These are phyloP conservation scores for Saksenaea vasiformis DNA, from an alignment of 371 early-diverging fungal genomes.

Conservation along the genomic window DNA sequence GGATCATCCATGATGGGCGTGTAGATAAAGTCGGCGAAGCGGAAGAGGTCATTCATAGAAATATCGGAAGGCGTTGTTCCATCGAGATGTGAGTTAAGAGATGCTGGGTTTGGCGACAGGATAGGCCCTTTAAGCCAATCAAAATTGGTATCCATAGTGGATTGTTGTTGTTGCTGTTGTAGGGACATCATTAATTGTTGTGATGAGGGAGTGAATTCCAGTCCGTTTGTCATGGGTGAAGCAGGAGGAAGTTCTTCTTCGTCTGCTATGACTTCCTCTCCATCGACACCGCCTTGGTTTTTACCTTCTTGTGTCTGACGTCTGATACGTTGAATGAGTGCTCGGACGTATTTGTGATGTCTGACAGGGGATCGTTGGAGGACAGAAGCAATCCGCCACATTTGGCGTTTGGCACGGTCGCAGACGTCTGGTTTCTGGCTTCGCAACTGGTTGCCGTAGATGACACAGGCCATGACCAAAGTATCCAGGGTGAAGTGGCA, in stretches of 20 bases:
- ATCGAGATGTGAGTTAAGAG: no score
- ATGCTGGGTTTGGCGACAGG: no score
- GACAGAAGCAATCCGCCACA: conserved; percentile 27
- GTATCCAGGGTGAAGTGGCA: conserved; percentile 33
- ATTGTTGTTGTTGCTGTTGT: not conserved
- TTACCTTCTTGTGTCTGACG: not conserved
- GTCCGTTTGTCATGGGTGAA: not conserved
- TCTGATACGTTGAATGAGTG: conserved; percentile 29
- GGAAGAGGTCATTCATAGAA: not conserved
- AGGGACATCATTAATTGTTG: not conserved
- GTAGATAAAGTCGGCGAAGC: conserved; percentile 12
- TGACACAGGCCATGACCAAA: conserved; percentile 20
- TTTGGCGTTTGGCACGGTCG: conserved; percentile 22
- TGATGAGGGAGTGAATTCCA: not conserved
- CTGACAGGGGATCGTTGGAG: conserved; percentile 35
- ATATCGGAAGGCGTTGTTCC: not conserved
- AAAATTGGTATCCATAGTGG: no score
- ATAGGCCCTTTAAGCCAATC: no score
- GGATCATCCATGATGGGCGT: conserved; percentile 8
- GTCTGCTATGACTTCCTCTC: not conserved
- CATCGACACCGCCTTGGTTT: conserved; percentile 4
- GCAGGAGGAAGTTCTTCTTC: not conserved
- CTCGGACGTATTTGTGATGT: conserved; percentile 39
- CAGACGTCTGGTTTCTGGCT: not conserved
- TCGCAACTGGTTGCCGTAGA: not conserved